These are phyloP conservation scores for Paxillus rubicundulus DNA, from an alignment of 768 basidiomycete genomes.

Conservation along the genomic window DNA sequence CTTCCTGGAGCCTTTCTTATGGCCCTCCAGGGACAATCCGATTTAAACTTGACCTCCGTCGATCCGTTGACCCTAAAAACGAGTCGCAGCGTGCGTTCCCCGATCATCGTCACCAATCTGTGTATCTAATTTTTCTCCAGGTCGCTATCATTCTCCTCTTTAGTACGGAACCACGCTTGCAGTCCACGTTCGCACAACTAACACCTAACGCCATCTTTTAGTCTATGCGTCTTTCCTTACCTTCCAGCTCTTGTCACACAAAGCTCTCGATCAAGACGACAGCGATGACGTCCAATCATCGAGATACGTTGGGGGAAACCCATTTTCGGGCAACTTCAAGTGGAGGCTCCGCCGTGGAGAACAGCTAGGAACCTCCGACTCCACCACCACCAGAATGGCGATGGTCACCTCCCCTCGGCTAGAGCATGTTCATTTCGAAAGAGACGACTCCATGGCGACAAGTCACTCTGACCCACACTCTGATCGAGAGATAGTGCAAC, in stretches of 20 bases:
- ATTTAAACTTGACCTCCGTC: slow-evolving; percentile 15
- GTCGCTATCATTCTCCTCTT: slow-evolving; percentile 76
- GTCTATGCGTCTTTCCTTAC: slow-evolving; percentile 74
- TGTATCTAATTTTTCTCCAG: slow-evolving; percentile 32
- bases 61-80: slow-evolving; percentile 59
- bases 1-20: slow-evolving; percentile 77
- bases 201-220: slow-evolving; percentile 25
- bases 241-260: slow-evolving; percentile 81
- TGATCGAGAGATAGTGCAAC: slow-evolving; percentile 10
- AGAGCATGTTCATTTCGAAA: not conserved
- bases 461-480: not conserved
- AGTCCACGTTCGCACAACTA: not conserved
- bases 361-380: not conserved
- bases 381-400: slow-evolving; percentile 1
- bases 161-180: slow-evolving; percentile 43
- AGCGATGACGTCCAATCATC: slow-evolving; percentile 38
- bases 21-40: slow-evolving; percentile 37
- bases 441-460: not conserved
- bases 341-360: slow-evolving; percentile 17
- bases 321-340: slow-evolving; percentile 25
- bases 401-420: slow-evolving; percentile 11
- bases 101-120: not conserved
- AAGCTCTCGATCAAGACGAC: slow-evolving; percentile 58
- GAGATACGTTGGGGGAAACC: slow-evolving; percentile 42
- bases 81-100: slow-evolving; percentile 66